These are phyloP conservation scores for Pisolithus marmoratus DNA, from an alignment of 768 basidiomycete genomes.

Conservation along the genomic window DNA sequence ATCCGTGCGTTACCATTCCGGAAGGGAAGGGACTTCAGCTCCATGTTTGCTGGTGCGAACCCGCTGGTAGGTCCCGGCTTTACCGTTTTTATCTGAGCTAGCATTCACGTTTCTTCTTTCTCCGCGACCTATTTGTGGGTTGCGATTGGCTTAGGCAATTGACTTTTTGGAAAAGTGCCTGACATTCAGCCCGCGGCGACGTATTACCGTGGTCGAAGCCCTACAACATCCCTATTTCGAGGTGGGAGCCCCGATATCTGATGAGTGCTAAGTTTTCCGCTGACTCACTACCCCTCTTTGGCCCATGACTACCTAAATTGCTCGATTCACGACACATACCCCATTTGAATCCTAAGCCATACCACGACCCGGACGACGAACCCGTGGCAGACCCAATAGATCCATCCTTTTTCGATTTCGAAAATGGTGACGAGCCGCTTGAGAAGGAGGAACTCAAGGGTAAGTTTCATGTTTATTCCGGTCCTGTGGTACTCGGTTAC, in stretches of 20 bases:
- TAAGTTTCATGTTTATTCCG: constrained; percentile 15
- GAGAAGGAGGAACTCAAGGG: constrained; percentile 70
- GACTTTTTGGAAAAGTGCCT: constrained; percentile 77
- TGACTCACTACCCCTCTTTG: not conserved
- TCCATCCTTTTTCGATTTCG: constrained; percentile 80
- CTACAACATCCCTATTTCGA: constrained; percentile 86
- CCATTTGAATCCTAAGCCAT: constrained; percentile 45
- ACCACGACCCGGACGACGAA: constrained; percentile 87
- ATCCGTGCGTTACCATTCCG: constrained; percentile 86
- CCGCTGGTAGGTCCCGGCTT: constrained; percentile 41
- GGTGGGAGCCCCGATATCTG: constrained; percentile 35
- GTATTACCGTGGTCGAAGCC: constrained; percentile 85
- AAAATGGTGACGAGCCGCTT: constrained; percentile 53
- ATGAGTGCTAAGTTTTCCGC: not conserved
- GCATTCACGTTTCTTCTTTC: not conserved
- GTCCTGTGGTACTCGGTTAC: not conserved
- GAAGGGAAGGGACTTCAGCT: constrained; percentile 64
- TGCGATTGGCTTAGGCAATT: constrained; percentile 42
- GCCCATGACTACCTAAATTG: not conserved
- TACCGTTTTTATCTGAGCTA: not conserved
- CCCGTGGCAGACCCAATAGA: constrained; percentile 73
- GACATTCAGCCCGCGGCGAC: constrained; percentile 80
- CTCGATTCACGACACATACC: not conserved
- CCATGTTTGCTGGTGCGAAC: constrained; percentile 73
- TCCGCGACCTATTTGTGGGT: not conserved